Percentiles rank a stretch among this genome's conserved stretches.
Evolutionary conservation across 768 basidiomycete species (phyloP).

Genomic region (Hygrophorus russula): DNA sequence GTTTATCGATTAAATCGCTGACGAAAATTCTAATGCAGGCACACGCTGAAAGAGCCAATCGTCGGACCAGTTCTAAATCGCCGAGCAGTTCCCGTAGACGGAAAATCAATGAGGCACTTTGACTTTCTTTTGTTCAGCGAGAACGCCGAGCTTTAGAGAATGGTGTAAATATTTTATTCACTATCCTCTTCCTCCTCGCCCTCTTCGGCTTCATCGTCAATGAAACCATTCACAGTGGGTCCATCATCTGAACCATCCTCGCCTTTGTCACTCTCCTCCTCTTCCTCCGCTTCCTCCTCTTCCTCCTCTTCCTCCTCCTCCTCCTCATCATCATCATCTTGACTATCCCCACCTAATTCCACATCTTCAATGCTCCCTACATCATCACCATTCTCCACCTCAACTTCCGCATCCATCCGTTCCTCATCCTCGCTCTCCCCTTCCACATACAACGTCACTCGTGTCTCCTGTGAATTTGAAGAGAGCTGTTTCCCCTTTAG

Average conservation of each 20-base stretch:
- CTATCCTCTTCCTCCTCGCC: slow-evolving; percentile 10
- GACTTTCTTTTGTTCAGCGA: too few species aligned
- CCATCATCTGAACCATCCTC: too few species aligned
- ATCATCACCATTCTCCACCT: slow-evolving; percentile 52
- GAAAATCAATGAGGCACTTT: too few species aligned
- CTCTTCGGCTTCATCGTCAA: slow-evolving; percentile 55
- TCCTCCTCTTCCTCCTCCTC: slow-evolving; percentile 34
- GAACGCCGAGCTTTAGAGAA: too few species aligned
- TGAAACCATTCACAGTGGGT: slow-evolving; percentile 35
- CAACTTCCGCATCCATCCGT: slow-evolving; percentile 47
- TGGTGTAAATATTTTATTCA: slow-evolving; percentile 1
- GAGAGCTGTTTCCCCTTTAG: slow-evolving; percentile 26
- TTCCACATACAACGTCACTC: slow-evolving; percentile 16
- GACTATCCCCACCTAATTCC: slow-evolving; percentile 57
- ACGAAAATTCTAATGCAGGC: too few species aligned
- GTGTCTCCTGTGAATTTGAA: slow-evolving; percentile 19
- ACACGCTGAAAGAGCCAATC: too few species aligned
- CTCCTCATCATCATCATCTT: slow-evolving; percentile 37
- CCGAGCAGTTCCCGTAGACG: too few species aligned
- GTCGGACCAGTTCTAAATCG: too few species aligned
- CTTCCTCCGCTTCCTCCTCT: slow-evolving; percentile 29
- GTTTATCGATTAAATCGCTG: too few species aligned
- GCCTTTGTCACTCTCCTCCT: too few species aligned
- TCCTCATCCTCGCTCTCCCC: slow-evolving; percentile 44
- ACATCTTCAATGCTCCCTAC: slow-evolving; percentile 72